Evolutionary conservation across 108 stramenopile genomes (phyloP), one percentile per base, ranked within the genome.

Genomic region (Nitzschia sp.): DNA sequence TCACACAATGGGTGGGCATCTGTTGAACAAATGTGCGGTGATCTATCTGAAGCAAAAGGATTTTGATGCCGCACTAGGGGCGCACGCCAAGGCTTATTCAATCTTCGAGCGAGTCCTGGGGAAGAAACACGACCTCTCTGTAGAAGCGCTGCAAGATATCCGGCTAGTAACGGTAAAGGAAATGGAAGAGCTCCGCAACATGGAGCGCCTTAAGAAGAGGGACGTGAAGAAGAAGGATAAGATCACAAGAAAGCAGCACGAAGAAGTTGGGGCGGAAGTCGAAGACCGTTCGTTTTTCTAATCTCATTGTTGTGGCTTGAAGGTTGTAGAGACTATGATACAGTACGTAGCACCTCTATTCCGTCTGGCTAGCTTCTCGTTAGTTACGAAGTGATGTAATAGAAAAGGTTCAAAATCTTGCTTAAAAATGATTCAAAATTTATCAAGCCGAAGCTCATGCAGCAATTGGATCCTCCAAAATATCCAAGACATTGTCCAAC

Each of bases 151-250:
- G 31, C 54, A 55, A 57, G 67, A 55, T 27, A 68, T 68, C 27
- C 21, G 38, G 54, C 15, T 68, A 15, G 67, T 68, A 31, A 42
- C 67, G 13, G 67, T 68, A 18, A 55, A 57, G 25, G 67, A 68
- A 48, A 68, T 68, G 67, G 67, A 68, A 45, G 42, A 38, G 1
- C 34, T 68, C 9, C 67, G 67, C 1, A 28, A 49, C 9, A 28
- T 21, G 36, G 61, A 62, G 27, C 33, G 33, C 1, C 19, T 25
- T 8, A 42, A 13, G 21, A n/a, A 2, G 38, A 62, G 46, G 25
- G 42, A 62, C 5, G 4, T 24, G 5, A 62, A 62, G 38, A n/a
- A 13, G 38, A 34, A 42, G 11, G n/a, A n/a, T n/a, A n/a, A n/a
- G n/a, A n/a, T n/a, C n/a, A n/a, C 2, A 55, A 24, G 54, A 23